A percentile compares a stretch with the other conserved stretches of the same genome.
Evolutionary conservation across 257 asterid genomes (phyloP).

Genomic region (Datura wrightii): DNA sequence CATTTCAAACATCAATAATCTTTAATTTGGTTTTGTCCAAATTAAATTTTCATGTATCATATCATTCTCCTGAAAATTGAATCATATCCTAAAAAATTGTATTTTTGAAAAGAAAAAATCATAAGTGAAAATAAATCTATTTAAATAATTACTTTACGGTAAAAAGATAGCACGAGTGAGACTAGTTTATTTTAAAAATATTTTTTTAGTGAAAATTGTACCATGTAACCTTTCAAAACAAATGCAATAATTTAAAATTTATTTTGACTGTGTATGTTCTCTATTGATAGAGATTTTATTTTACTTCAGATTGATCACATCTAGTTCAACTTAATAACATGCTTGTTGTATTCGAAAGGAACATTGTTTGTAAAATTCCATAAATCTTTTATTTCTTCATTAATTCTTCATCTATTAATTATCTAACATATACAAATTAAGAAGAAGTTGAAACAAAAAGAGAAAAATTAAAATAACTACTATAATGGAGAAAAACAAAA

Average conservation of each 20-base stretch:
- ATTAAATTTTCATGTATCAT: neutral
- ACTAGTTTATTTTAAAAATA: too few species aligned
- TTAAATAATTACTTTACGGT: neutral
- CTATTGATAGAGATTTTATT: neutral
- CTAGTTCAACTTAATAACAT: too few species aligned
- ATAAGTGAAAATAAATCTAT: neutral
- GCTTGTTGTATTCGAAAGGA: too few species aligned
- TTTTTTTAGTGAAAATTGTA: neutral
- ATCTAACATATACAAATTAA: too few species aligned
- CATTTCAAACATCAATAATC: neutral
- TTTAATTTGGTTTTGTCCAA: neutral
- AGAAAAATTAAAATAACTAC: too few species aligned
- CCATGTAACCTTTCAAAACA: neutral
- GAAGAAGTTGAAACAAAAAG: too few species aligned
- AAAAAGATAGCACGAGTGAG: neutral
- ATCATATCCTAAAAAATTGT: neutral
- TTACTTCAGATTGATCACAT: accelerated
- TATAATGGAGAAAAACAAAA: too few species aligned
- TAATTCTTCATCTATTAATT: too few species aligned
- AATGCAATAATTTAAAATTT: neutral
- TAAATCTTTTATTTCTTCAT: too few species aligned
- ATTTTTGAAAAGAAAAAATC: neutral
- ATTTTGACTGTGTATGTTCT: neutral
- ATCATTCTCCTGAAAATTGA: neutral
- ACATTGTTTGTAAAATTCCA: too few species aligned